A percentile compares a stretch with the other conserved stretches of the same genome.
Conservation (phyloP, 1,284 basidiomycete species). For the Jaminaea rosea region DNA sequence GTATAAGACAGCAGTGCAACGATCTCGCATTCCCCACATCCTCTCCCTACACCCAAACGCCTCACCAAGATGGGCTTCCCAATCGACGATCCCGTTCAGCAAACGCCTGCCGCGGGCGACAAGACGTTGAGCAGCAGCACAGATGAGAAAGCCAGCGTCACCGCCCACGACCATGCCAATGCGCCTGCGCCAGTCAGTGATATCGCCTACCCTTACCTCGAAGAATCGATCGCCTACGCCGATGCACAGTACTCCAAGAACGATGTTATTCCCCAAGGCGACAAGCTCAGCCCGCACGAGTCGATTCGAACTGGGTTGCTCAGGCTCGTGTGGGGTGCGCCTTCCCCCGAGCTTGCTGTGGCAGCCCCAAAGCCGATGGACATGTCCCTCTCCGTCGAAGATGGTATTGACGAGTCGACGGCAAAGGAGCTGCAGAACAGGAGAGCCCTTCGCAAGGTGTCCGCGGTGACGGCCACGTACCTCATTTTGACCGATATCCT, state of each 20-base stretch:
- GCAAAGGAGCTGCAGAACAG: background rate
- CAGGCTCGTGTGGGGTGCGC: background rate
- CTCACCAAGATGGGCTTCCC: background rate
- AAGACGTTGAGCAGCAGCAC: background rate
- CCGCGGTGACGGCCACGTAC: constrained; percentile 42
- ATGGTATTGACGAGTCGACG: background rate
- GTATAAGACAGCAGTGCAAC: too few species aligned
- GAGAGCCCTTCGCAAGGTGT: background rate
- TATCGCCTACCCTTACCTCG: background rate
- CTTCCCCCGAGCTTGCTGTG: background rate
- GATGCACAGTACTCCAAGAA: constrained; percentile 1
- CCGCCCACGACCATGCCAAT: background rate
- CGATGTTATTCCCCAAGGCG: background rate
- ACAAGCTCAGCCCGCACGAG: background rate
- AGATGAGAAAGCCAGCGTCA: too few species aligned
- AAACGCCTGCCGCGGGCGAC: background rate
- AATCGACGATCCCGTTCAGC: background rate
- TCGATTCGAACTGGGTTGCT: background rate
- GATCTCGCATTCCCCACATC: too few species aligned
- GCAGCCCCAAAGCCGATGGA: background rate
- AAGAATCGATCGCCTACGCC: background rate
- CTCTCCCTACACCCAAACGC: too few species aligned
- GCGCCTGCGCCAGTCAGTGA: background rate
- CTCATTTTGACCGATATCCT: constrained; percentile 54
- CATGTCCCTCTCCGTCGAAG: background rate